phyloP scores from a whole-genome alignment of 2,329 filamentous ascomycete genomes.

The Neurospora sp. region DNA sequence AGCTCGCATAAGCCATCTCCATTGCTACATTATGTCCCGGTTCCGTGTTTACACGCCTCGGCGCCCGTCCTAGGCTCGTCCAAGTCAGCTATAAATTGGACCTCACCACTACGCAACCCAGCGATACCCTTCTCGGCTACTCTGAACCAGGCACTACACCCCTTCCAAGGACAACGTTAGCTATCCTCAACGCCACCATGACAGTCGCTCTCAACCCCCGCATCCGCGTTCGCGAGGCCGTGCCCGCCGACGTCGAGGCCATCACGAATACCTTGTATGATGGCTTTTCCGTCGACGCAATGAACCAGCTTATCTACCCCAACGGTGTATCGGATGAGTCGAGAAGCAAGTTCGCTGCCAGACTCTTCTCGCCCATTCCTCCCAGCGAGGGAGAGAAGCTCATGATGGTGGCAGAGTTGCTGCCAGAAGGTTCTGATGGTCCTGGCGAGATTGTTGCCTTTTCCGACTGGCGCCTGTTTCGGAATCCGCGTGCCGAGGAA shows the following conservation, averaged over 20 bases:
- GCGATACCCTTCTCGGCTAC: neutral
- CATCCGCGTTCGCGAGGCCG: conserved; percentile 17
- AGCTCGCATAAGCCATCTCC: neutral
- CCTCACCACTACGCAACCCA: neutral
- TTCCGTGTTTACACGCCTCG: neutral
- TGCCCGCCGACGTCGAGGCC: conserved; percentile 11
- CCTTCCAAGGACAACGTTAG: neutral
- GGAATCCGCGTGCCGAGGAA: conserved; percentile 14
- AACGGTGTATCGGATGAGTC: conserved; percentile 12
- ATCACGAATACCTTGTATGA: conserved; percentile 14
- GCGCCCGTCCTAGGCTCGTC: neutral
- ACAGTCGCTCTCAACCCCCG: conserved; percentile 4
- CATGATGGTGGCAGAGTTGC: conserved; percentile 19
- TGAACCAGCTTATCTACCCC: conserved; percentile 19
- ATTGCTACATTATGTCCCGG: too few species aligned
- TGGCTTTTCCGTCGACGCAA: conserved; percentile 15
- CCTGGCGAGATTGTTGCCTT: conserved; percentile 21
- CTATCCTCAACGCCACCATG: neutral
- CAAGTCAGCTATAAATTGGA: neutral
- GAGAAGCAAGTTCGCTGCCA: conserved; percentile 9
- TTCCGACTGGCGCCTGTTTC: conserved; percentile 18
- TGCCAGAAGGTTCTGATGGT: conserved; percentile 6
- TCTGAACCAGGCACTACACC: neutral
- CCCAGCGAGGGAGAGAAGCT: conserved; percentile 7
- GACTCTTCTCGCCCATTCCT: conserved; percentile 8